Evolutionary conservation across 371 early-diverging fungal species (phyloP).

Genomic region (Circinella umbellata): DNA sequence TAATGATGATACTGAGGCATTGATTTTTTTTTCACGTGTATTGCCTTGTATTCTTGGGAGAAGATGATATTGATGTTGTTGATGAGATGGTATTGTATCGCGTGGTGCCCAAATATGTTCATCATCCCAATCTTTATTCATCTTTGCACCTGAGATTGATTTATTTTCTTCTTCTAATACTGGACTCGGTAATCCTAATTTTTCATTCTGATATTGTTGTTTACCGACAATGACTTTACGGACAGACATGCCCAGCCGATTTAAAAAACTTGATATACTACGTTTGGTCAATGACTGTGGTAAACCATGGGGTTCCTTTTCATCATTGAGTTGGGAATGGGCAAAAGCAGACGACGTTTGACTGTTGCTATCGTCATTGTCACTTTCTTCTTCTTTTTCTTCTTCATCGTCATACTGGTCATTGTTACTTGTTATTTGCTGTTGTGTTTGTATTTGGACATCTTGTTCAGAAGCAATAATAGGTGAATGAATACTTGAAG

Average conservation of each 20-base stretch:
- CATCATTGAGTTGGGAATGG: background rate
- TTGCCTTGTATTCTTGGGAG: too few relatives aligned
- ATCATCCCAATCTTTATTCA: background rate
- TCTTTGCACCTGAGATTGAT: background rate
- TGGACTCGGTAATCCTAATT: constrained; percentile 1
- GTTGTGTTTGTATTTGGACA: background rate
- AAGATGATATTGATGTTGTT: background rate
- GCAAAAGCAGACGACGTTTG: background rate
- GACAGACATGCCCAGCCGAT: constrained; percentile 9
- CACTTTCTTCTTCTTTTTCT: background rate
- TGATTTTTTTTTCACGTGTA: too few relatives aligned
- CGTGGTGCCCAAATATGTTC: background rate
- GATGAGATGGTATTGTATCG: background rate
- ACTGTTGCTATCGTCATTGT: background rate
- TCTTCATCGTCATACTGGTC: background rate
- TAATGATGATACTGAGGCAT: background rate
- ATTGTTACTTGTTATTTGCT: background rate
- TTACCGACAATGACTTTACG: constrained; percentile 1
- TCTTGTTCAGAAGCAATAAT: background rate
- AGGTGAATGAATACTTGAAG: constrained; percentile 2
- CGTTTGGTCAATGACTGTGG: background rate
- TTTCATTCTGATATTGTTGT: background rate
- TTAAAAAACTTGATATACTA: constrained; percentile 10
- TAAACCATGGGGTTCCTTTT: background rate
- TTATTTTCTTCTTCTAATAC: background rate